phyloP scores from a whole-genome alignment of 192 early-diverging fungal genomes.

The Backusella macrospora region DNA sequence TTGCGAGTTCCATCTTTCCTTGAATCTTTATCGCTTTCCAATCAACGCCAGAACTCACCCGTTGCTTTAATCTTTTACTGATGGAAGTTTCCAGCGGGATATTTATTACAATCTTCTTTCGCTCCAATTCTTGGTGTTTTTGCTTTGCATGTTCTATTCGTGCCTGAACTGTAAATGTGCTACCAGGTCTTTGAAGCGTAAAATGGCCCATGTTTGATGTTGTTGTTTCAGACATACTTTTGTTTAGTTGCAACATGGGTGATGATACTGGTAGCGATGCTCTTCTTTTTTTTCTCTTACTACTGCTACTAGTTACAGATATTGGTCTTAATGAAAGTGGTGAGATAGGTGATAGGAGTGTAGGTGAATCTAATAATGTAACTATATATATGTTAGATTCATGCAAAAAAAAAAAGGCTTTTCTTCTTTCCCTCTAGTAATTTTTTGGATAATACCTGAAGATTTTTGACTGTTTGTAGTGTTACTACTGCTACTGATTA shows the following conservation, averaged over 20 bases:
- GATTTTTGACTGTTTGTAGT: neutral
- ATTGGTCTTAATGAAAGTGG: conserved; percentile 9
- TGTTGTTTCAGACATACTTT: conserved; percentile 14
- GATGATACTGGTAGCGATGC: neutral
- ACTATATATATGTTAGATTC: neutral
- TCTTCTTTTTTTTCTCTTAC: neutral
- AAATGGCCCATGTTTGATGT: neutral
- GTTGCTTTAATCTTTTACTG: neutral
- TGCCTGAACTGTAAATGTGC: neutral
- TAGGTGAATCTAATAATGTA: conserved; percentile 13
- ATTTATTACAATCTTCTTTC: neutral
- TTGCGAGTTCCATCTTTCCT: neutral
- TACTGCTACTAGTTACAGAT: neutral
- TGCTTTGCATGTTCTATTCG: neutral
- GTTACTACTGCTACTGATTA: neutral
- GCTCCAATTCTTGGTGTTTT: neutral
- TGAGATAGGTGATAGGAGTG: neutral
- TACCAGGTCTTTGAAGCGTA: neutral
- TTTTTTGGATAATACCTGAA: neutral
- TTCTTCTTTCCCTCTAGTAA: no score
- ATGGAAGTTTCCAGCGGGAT: conserved; percentile 3
- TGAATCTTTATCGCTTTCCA: neutral
- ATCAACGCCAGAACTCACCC: neutral
- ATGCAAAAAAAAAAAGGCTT: no score
- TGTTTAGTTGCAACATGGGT: neutral